A percentile compares a stretch with the other conserved stretches of the same genome.
phyloP scores from a whole-genome alignment of 1,139 yeast species.

The Zygotorulaspora mrakii region DNA sequence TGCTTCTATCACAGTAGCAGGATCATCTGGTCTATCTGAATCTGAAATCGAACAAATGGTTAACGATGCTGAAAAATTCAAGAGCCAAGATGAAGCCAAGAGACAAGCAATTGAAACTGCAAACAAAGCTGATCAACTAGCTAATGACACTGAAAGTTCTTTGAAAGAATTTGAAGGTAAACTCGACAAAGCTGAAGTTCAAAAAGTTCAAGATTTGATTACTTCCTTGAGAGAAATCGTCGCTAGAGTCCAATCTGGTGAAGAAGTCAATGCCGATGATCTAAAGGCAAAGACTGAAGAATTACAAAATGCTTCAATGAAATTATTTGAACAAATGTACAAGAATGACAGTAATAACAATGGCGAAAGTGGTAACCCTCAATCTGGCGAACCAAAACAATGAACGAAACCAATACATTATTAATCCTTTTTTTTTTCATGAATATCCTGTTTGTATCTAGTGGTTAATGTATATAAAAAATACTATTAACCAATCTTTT shows the following conservation, averaged over 20 bases:
- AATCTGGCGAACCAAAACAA: constrained; percentile 32
- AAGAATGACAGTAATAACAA: constrained; percentile 50
- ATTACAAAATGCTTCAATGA: constrained; percentile 86
- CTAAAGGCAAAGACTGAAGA: constrained; percentile 93
- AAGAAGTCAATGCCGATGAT: constrained; percentile 72
- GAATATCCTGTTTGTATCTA: constrained; percentile 9
- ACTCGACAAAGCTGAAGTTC: constrained; percentile 74
- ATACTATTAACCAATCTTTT: constrained; percentile 7
- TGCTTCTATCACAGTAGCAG: constrained; percentile 98
- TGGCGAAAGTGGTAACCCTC: constrained; percentile 25
- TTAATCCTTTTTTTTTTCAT: constrained; percentile 1
- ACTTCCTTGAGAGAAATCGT: constrained; percentile 81
- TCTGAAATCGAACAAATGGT: constrained; percentile 98
- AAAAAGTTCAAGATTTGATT: constrained; percentile 73
- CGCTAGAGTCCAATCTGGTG: constrained; percentile 91
- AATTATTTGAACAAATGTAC: constrained; percentile 94
- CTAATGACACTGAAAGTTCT: constrained; percentile 94
- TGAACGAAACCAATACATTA: no score
- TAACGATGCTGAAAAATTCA: constrained; percentile 95
- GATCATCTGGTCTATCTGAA: constrained; percentile 95
- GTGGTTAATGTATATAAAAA: constrained; percentile 7
- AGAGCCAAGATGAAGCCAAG: constrained; percentile 93
- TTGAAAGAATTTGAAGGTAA: constrained; percentile 92
- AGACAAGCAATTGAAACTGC: constrained; percentile 92
- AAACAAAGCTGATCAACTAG: constrained; percentile 95